Percentiles rank a stretch among this genome's conserved stretches.
Conservation (phyloP, 495 filamentous ascomycete genomes). For the Penicillium lagena region DNA sequence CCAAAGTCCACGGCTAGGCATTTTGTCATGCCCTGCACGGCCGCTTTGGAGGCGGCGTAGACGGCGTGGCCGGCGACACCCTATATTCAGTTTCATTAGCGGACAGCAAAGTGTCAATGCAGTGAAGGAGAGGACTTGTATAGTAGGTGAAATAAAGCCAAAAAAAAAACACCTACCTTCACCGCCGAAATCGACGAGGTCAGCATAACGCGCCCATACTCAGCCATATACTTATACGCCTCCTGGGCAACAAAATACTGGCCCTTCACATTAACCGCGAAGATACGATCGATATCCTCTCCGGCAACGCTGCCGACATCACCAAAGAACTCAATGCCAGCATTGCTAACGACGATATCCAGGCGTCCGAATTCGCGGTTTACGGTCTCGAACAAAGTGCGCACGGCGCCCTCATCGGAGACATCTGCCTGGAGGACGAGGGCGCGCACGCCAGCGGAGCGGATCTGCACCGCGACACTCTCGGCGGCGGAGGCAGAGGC, state of each 20-base stretch:
- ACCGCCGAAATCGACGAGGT: slow-evolving; percentile 27
- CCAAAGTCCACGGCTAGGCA: slow-evolving; percentile 51
- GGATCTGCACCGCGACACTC: slow-evolving; percentile 38
- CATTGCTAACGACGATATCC: slow-evolving; percentile 47
- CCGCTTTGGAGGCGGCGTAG: slow-evolving; percentile 51
- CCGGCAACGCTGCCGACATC: slow-evolving; percentile 39
- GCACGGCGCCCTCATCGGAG: slow-evolving; percentile 35
- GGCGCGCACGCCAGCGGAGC: slow-evolving; percentile 32
- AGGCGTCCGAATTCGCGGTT: slow-evolving; percentile 32
- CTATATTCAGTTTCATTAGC: not conserved
- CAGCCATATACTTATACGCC: slow-evolving; percentile 54
- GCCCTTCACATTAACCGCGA: slow-evolving; percentile 48
- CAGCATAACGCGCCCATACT: slow-evolving; percentile 26
- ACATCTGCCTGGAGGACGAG: slow-evolving; percentile 48
- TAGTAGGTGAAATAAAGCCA: no score
- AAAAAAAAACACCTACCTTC: slow-evolving; percentile 8
- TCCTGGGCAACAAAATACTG: slow-evolving; percentile 63
- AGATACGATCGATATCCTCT: slow-evolving; percentile 48
- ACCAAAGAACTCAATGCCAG: slow-evolving; percentile 48
- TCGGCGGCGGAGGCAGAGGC: slow-evolving; percentile 29
- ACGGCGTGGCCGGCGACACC: slow-evolving; percentile 22
- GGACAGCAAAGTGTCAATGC: no score
- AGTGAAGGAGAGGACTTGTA: not conserved
- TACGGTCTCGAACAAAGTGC: slow-evolving; percentile 36
- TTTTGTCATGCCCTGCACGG: slow-evolving; percentile 48